Conservation (phyloP, 2,329 filamentous ascomycete genomes). For the Ramichloridium luteum region DNA sequence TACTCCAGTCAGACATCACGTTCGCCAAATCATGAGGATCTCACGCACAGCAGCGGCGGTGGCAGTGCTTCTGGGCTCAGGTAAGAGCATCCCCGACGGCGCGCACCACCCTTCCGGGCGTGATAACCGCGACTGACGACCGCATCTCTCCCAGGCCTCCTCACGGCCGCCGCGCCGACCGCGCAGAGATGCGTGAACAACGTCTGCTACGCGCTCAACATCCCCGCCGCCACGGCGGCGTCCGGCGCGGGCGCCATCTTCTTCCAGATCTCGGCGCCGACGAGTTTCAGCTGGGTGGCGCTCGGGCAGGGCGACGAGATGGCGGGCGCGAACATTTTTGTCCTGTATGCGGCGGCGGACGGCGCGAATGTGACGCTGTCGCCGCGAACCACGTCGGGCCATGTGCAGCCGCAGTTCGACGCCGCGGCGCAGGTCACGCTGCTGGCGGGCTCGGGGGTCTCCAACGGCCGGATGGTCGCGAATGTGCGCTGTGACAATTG, state of each 20-base stretch:
- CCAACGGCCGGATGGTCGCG: constrained; percentile 41
- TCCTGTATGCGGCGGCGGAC: constrained; percentile 42
- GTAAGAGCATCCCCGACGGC: too few species aligned
- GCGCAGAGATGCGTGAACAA: too few species aligned
- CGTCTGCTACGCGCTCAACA: constrained; percentile 41
- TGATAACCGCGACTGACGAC: too few species aligned
- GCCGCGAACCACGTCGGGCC: constrained; percentile 35
- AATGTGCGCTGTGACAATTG: constrained; percentile 46
- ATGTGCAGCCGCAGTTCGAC: constrained; percentile 33
- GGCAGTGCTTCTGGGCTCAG: too few species aligned
- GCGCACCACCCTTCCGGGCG: too few species aligned
- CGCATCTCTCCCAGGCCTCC: too few species aligned
- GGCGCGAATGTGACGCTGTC: constrained; percentile 47
- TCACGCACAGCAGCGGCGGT: too few species aligned
- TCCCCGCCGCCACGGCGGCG: constrained; percentile 40
- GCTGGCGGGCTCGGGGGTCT: constrained; percentile 42
- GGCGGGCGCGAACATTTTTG: constrained; percentile 46
- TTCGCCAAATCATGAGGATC: too few species aligned
- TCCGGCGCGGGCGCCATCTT: constrained; percentile 44
- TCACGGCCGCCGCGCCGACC: too few species aligned
- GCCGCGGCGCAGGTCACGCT: constrained; percentile 34
- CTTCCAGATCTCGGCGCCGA: constrained; percentile 45
- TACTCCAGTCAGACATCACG: too few species aligned
- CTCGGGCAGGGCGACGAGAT: constrained; percentile 45
- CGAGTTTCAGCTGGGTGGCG: constrained; percentile 41